Evolutionary conservation across 164 flowering plant species (phyloP).

Genomic region (Cinnamomum chago): DNA sequence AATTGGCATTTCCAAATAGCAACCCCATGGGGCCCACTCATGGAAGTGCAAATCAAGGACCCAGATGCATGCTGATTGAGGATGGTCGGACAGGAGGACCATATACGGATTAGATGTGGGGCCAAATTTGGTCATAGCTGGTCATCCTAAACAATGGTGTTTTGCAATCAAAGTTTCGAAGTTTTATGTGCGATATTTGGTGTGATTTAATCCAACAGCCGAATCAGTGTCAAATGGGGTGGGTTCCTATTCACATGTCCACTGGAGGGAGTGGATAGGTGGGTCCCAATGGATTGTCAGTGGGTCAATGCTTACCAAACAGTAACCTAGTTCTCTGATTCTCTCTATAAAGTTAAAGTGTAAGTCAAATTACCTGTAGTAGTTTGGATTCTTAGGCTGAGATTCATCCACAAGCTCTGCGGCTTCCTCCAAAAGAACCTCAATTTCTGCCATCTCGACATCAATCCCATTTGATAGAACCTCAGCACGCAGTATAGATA

Average conservation of each 20-base stretch:
- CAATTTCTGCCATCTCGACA: conserved; percentile 75
- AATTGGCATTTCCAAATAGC: too few relatives aligned
- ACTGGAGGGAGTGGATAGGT: neutral
- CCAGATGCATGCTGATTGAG: too few relatives aligned
- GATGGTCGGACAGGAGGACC: too few relatives aligned
- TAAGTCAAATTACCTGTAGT: conserved; percentile 56
- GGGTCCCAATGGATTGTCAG: neutral
- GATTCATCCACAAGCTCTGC: conserved; percentile 94
- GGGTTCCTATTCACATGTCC: neutral
- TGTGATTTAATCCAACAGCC: neutral
- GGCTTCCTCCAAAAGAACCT: conserved; percentile 86
- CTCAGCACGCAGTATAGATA: conserved; percentile 70
- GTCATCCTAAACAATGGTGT: too few relatives aligned
- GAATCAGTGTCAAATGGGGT: neutral
- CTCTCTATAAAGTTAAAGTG: neutral
- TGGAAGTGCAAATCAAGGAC: too few relatives aligned
- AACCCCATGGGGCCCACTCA: too few relatives aligned
- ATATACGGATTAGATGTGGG: too few relatives aligned
- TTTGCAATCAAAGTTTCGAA: too few relatives aligned
- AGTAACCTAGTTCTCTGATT: neutral
- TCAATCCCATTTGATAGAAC: conserved; percentile 48
- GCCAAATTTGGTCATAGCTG: too few relatives aligned
- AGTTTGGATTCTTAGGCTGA: conserved; percentile 73
- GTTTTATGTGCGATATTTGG: too few relatives aligned
- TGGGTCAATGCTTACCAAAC: neutral